Base-by-base conservation (phyloP, 805 yeast species). In the Nematodospora valgi region DNA sequence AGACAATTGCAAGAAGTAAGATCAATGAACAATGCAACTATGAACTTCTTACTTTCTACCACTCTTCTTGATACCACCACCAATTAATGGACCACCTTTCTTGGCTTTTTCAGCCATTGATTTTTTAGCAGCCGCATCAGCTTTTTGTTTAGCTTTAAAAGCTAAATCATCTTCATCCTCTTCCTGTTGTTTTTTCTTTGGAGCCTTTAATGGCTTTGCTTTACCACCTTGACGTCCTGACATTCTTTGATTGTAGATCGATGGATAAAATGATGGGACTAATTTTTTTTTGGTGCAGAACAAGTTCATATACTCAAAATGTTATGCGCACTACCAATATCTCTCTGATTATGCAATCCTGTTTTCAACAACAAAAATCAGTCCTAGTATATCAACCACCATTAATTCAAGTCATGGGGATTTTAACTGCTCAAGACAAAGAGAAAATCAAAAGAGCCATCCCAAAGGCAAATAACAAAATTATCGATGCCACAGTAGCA, bases 181-280 rank as follows among this genome's bases (percentile, higher is more conserved):
- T 20, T 82, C 87, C 43, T 80, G 83, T 38, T 69, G 71, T 54
- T 76, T 74, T 76, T 87, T 87, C 82, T 86, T 91, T 49, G 91
- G 84, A 6, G 79, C 80, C 76, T 83, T 83, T 49, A 84, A 70
- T 68, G 88, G 97, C 79, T 89, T 89, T 41, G 89, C 80, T 62
- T 89, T 89, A 56, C 97, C 97, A 58, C 97, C 97, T 73, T 89
- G 96, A 71, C 96, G 88, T 53, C 95, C 88, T 33, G 96, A 87
- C 96, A 88, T 87, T 29, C 27, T 55, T 25, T 6, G 6, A n/a
- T 6, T 23, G 10, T 24, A 5, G 12, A 8, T 15, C 20, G 11
- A n/a, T n/a, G n/a, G n/a, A n/a, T n/a, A n/a, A n/a, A n/a, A n/a
- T n/a, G n/a, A n/a, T n/a, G n/a, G n/a, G n/a, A n/a, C n/a, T n/a